These are phyloP conservation scores for Dryas octopetala DNA, from an alignment of 306 rosid species.

Conservation along the genomic window DNA sequence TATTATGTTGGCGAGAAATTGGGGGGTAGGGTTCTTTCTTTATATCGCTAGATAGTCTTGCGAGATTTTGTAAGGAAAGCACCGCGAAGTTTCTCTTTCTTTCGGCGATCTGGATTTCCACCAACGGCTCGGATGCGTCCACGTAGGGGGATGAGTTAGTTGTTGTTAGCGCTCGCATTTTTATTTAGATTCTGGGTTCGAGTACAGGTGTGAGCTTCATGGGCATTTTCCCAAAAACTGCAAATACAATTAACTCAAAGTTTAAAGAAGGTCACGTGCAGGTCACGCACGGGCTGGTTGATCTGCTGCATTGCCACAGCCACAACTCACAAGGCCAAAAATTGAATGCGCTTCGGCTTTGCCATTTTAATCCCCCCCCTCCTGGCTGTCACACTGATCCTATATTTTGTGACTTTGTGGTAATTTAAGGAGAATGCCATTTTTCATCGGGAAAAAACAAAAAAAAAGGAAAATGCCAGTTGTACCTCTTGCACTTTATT, in stretches of 20 bases:
- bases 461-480: too few relatives aligned
- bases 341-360: not conserved
- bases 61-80: slow-evolving; percentile 14
- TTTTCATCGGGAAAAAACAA: too few relatives aligned
- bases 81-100: slow-evolving; percentile 37
- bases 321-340: not conserved
- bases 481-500: too few relatives aligned
- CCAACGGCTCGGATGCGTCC: slow-evolving; percentile 24
- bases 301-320: not conserved
- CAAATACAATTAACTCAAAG: not conserved
- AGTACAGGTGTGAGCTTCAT: slow-evolving; percentile 3
- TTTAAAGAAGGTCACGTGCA: slow-evolving; percentile 11
- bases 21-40: not conserved
- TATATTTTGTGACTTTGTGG: too few relatives aligned
- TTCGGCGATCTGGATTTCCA: not conserved
- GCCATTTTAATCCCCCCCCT: not conserved
- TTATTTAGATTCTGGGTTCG: not conserved
- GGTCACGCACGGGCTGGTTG: not conserved
- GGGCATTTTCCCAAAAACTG: not conserved
- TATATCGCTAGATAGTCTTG: not conserved
- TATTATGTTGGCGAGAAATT: not conserved
- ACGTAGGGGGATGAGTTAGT: slow-evolving; percentile 16
- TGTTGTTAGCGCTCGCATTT: not conserved
- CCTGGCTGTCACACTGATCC: too few relatives aligned
- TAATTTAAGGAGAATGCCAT: too few relatives aligned